Evolutionary conservation across 2,329 filamentous ascomycete genomes (phyloP), one percentile per base, ranked within the genome.

Genomic region (Colletotrichum phormii): DNA sequence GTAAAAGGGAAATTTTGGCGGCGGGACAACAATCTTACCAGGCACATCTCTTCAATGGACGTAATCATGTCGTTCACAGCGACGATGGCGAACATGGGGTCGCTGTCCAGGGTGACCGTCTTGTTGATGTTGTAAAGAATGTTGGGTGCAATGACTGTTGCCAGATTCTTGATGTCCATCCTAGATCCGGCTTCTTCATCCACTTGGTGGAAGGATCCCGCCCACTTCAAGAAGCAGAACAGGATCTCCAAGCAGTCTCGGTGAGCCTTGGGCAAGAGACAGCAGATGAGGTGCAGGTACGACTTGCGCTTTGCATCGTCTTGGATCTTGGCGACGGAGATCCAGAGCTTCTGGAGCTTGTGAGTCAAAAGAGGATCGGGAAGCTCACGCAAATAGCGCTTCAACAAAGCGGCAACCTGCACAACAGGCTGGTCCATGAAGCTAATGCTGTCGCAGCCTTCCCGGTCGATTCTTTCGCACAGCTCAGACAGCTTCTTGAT

Each of bases 151-250:
- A 99, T 98, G 75, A 99, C 97, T 3, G 97, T 98, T 4, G 97
- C 95, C 75, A 99, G 89, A 79, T 99, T 99, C 85, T 97, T 95
- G 65, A 97, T 94, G 81, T 99, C 97, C 97, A 99, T 99, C 87
- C 98, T 98, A 77, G 96, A 98, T 31, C 97, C 97, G 26, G 93
- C 94, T 81, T 99, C 97, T 79, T 99, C 97, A 78, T 99, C 97
- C 15, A 99, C 92, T 79, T 98, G 95, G 75, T 97, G 96, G 86
- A 99, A 99, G 1, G 95, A 98, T 5, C 95, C 95, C 5, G 95
- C 95, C 96, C 97, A 99, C 79, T 98, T 98, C 59, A 99, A 88
- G 87, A 99, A 99, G 63, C 92, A 94, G 84, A 98, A 98, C 1
- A 99, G 84, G 54, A 99, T 95, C 83, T 99, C 97, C 82, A 99